Conservation (phyloP, 2,329 filamentous ascomycete genomes). For the Monilinia fructicola region DNA sequence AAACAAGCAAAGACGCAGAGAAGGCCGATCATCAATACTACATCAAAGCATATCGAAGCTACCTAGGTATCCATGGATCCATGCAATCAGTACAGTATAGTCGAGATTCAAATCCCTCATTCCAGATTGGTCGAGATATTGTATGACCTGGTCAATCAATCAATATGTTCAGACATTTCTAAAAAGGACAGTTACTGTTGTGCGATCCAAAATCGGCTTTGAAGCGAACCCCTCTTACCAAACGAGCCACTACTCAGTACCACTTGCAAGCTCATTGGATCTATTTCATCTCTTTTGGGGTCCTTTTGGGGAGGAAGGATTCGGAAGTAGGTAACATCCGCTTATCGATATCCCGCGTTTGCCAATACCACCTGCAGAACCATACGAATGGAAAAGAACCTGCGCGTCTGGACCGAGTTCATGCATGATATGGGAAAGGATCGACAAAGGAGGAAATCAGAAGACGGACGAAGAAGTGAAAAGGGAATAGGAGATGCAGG, state of each 20-base stretch:
- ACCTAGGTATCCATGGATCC: too few species aligned
- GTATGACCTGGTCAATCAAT: neutral
- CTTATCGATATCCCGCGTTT: neutral
- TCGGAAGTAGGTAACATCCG: slow-evolving; percentile 2
- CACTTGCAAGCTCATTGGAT: neutral
- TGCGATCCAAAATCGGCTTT: neutral
- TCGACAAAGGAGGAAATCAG: too few species aligned
- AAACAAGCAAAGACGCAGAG: neutral
- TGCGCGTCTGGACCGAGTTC: too few species aligned
- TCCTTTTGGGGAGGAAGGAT: neutral
- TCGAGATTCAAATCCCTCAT: neutral
- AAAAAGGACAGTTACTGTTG: neutral
- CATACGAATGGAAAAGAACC: neutral
- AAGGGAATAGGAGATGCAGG: neutral
- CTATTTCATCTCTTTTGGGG: neutral
- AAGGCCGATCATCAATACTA: neutral
- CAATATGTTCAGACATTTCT: neutral
- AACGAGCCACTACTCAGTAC: too few species aligned
- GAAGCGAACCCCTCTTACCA: neutral
- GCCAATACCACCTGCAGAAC: neutral
- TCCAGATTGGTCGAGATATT: neutral
- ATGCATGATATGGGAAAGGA: too few species aligned
- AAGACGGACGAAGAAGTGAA: too few species aligned
- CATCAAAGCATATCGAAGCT: neutral
- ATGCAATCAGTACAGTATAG: neutral